Evolutionary conservation across 1,284 basidiomycete species (phyloP).

Genomic region (Moesziomyces globuligerus): DNA sequence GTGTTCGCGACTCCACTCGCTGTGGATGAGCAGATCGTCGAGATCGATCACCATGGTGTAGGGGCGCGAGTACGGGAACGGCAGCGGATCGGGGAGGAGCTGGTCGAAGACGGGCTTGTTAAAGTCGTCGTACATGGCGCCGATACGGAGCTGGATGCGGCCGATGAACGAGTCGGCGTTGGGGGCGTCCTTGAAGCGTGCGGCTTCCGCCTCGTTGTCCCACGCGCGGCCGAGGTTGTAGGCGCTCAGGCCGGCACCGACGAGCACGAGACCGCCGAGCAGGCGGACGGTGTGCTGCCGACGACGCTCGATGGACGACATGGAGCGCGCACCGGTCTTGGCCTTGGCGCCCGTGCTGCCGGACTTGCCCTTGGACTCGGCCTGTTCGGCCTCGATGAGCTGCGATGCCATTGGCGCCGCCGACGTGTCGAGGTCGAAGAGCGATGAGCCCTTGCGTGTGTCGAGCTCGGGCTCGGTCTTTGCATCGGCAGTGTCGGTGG

Average conservation of each 20-base stretch:
- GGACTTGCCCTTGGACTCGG: constrained; percentile 9
- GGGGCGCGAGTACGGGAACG: constrained; percentile 84
- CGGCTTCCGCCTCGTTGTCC: constrained; percentile 63
- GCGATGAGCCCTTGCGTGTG: constrained; percentile 26
- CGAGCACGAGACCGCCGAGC: constrained; percentile 39
- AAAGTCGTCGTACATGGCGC: constrained; percentile 54
- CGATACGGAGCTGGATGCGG: constrained; percentile 53
- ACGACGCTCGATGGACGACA: constrained; percentile 67
- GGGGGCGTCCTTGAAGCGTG: constrained; percentile 36
- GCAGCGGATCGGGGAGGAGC: constrained; percentile 86
- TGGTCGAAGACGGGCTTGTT: constrained; percentile 82
- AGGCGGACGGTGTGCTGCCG: constrained; percentile 56
- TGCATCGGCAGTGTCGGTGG: background rate
- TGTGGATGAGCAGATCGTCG: constrained; percentile 90
- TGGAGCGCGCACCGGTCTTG: constrained; percentile 61
- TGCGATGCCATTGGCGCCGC: constrained; percentile 29
- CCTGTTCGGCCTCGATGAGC: constrained; percentile 27
- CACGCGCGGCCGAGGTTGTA: constrained; percentile 66
- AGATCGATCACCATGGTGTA: constrained; percentile 91
- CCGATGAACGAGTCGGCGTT: constrained; percentile 51
- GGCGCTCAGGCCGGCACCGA: constrained; percentile 45
- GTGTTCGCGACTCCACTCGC: constrained; percentile 76
- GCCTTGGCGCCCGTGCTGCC: constrained; percentile 63
- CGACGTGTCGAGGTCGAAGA: constrained; percentile 59
- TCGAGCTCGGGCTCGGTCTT: constrained; percentile 5